Evolutionary conservation across 2,329 filamentous ascomycete genomes (phyloP).

Genomic region (Cytospora piceicola): DNA sequence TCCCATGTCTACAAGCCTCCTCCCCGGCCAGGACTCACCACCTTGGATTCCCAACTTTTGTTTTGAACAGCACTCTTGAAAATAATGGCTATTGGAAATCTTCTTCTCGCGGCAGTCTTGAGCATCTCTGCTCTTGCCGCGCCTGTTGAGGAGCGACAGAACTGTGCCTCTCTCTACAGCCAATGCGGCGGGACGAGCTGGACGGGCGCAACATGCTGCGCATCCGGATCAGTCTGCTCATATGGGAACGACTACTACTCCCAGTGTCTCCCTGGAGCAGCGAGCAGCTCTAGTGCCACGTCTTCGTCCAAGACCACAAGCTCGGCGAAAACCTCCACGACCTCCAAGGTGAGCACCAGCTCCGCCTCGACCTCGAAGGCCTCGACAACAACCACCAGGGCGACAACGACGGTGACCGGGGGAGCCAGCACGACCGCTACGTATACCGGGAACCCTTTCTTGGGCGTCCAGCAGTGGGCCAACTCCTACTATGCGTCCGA

Average conservation of each 20-base stretch:
- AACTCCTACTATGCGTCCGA: conserved; percentile 61
- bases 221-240: conserved; percentile 44
- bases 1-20: neutral
- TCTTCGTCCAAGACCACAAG: conserved; percentile 38
- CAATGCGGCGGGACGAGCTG: conserved; percentile 54
- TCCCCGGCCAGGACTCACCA: conserved; percentile 23
- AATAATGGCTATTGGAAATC: conserved; percentile 35
- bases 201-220: conserved; percentile 50
- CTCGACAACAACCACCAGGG: conserved; percentile 36
- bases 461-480: conserved; percentile 54
- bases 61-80: conserved; percentile 5
- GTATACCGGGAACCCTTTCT: conserved; percentile 59
- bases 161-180: conserved; percentile 40
- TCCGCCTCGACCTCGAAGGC: conserved; percentile 44
- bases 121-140: conserved; percentile 45
- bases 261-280: conserved; percentile 41
- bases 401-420: conserved; percentile 34
- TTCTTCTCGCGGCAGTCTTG: conserved; percentile 43
- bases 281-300: conserved; percentile 32
- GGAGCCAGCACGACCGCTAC: conserved; percentile 42
- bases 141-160: conserved; percentile 49
- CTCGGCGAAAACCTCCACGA: conserved; percentile 15
- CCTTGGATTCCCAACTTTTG: conserved; percentile 12
- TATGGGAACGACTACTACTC: conserved; percentile 44
- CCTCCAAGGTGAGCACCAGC: conserved; percentile 35